These are phyloP conservation scores for Acacia pycnantha DNA, from an alignment of 331 rosid species.

Conservation along the genomic window DNA sequence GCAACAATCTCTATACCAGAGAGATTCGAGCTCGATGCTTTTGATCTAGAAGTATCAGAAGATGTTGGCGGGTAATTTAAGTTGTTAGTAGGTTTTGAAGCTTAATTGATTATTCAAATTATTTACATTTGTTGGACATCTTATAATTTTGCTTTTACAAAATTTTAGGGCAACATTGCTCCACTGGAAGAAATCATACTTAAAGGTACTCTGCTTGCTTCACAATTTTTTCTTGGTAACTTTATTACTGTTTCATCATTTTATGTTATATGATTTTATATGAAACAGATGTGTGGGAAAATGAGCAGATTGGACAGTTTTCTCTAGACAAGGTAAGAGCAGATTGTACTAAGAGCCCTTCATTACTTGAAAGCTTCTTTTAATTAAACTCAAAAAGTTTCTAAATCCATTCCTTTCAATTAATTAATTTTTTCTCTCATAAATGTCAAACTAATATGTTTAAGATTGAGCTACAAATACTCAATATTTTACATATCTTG, in stretches of 20 bases:
- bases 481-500: slow-evolving; percentile 3
- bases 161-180: slow-evolving; percentile 39
- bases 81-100: too few species aligned
- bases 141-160: slow-evolving; percentile 12
- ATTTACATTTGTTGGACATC: neutral
- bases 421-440: neutral
- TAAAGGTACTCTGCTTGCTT: slow-evolving; percentile 40
- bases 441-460: neutral
- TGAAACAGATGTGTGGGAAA: slow-evolving; percentile 47
- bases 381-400: neutral
- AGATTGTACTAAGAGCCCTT: neutral
- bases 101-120: neutral
- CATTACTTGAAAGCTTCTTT: neutral
- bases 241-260: slow-evolving; percentile 2
- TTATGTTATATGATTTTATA: slow-evolving; percentile 6
- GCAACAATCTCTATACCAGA: slow-evolving; percentile 47
- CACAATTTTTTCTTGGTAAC: neutral
- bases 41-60: slow-evolving; percentile 58
- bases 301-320: slow-evolving; percentile 28
- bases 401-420: neutral
- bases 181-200: slow-evolving; percentile 56
- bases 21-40: slow-evolving; percentile 63
- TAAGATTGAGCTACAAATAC: neutral
- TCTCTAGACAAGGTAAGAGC: slow-evolving; percentile 37
- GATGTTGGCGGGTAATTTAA: slow-evolving; percentile 45